Evolutionary conservation across 2,329 filamentous ascomycete genomes (phyloP).

Genomic region (Diaporthe ampelina): DNA sequence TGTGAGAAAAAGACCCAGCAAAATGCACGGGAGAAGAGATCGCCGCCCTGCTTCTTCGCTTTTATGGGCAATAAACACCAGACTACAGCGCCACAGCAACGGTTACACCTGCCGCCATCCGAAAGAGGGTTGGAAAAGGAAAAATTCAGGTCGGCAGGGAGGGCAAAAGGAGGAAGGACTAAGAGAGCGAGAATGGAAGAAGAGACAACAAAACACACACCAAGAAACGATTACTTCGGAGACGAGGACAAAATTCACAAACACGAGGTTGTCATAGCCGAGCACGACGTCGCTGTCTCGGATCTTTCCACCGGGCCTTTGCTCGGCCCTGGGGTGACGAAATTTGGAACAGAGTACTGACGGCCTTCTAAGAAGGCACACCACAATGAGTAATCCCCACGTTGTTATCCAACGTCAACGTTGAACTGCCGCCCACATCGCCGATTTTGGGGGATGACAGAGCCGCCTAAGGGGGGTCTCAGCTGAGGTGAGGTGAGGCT

Average conservation of each 20-base stretch:
- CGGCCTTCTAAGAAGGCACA: neutral
- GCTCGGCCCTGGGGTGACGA: slow-evolving; percentile 18
- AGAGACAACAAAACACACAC: neutral
- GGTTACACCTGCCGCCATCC: slow-evolving; percentile 30
- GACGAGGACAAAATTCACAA: neutral
- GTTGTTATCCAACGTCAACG: neutral
- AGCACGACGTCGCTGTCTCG: slow-evolving; percentile 25
- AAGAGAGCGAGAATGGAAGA: neutral
- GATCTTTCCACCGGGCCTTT: slow-evolving; percentile 22
- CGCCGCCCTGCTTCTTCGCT: slow-evolving; percentile 23
- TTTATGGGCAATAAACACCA: slow-evolving; percentile 9
- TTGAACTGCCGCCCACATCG: neutral
- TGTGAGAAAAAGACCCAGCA: neutral
- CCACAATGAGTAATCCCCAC: neutral
- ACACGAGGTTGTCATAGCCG: neutral
- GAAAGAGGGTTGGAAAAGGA: slow-evolving; percentile 16
- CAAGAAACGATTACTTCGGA: neutral
- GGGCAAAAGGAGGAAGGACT: neutral
- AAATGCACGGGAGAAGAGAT: slow-evolving; percentile 13
- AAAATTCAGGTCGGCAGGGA: neutral
- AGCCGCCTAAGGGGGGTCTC: slow-evolving; percentile 11
- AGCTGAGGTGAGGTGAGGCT: slow-evolving; percentile 30
- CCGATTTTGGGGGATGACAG: neutral
- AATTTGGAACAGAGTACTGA: neutral
- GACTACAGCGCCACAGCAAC: slow-evolving; percentile 30